phyloP scores from a whole-genome alignment of 805 yeast genomes.

The Zygoascus ofunaensis region DNA sequence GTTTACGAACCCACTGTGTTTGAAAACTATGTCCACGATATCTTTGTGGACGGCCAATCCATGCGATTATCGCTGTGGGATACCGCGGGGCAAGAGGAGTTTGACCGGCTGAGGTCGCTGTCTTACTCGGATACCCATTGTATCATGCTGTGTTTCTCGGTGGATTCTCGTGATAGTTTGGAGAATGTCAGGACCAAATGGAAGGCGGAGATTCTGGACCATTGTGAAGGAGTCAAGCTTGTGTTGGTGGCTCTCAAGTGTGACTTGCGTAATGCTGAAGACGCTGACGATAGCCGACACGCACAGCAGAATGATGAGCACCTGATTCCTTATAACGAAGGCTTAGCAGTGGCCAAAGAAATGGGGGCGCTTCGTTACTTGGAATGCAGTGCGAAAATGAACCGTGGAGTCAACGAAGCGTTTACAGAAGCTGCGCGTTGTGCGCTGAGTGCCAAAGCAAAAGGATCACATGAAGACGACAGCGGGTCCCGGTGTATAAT shows the following conservation, averaged over 20 bases:
- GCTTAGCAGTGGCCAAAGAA: slow-evolving; percentile 81
- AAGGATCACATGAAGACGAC: slow-evolving; percentile 39
- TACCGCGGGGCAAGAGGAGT: slow-evolving; percentile 98
- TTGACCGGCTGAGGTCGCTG: slow-evolving; percentile 84
- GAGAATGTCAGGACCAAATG: slow-evolving; percentile 93
- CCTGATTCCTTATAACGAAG: slow-evolving; percentile 84
- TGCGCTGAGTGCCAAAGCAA: slow-evolving; percentile 82
- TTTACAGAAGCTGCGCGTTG: slow-evolving; percentile 98
- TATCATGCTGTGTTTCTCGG: slow-evolving; percentile 90
- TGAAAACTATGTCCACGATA: slow-evolving; percentile 95
- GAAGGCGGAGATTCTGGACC: slow-evolving; percentile 95
- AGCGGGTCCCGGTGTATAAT: slow-evolving; percentile 19
- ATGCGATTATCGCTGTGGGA: slow-evolving; percentile 94
- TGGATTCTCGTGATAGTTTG: slow-evolving; percentile 87
- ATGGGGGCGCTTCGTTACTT: slow-evolving; percentile 91
- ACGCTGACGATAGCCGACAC: slow-evolving; percentile 23
- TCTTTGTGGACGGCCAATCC: slow-evolving; percentile 88
- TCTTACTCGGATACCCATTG: slow-evolving; percentile 95
- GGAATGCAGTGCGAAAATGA: slow-evolving; percentile 94
- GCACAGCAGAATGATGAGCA: slow-evolving; percentile 25
- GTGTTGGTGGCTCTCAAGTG: slow-evolving; percentile 93
- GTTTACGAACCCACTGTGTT: slow-evolving; percentile 98
- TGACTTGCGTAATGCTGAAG: slow-evolving; percentile 68
- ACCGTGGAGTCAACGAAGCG: slow-evolving; percentile 98
- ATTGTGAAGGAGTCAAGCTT: slow-evolving; percentile 91